phyloP scores from a whole-genome alignment of 129 eudicot genomes.

The Flaveria sonorensis region DNA sequence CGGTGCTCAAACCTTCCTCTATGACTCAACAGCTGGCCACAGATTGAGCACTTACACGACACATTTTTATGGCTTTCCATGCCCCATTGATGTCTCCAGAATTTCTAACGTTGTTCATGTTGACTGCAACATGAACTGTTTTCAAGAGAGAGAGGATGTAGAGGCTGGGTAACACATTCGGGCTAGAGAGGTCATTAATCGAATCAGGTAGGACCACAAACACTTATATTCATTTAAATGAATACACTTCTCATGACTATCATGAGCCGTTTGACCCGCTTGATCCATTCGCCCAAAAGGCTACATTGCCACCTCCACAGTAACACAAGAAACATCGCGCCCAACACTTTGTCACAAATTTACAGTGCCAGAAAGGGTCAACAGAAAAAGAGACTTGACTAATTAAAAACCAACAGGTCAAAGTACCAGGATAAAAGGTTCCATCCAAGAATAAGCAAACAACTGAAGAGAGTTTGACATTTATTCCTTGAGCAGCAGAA shows the following conservation, averaged over 20 bases:
- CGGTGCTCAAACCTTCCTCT: too few relatives aligned
- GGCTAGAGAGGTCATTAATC: too few relatives aligned
- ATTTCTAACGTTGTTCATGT: too few relatives aligned
- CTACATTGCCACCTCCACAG: not conserved
- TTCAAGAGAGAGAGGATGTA: too few relatives aligned
- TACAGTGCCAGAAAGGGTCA: not conserved
- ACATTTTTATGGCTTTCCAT: too few relatives aligned
- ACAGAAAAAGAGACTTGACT: not conserved
- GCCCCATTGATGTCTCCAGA: too few relatives aligned
- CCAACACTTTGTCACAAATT: not conserved
- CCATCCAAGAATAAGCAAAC: slow-evolving; percentile 9
- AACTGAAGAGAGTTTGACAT: not conserved
- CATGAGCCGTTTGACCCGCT: not conserved
- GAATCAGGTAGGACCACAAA: too few relatives aligned
- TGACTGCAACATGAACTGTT: too few relatives aligned
- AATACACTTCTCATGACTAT: not conserved
- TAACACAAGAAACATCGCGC: not conserved
- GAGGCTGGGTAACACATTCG: too few relatives aligned
- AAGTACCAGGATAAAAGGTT: not conserved
- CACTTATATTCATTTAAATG: too few relatives aligned
- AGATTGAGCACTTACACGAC: too few relatives aligned
- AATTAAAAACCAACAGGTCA: not conserved
- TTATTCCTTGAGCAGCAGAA: slow-evolving; percentile 64
- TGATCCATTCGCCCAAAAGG: not conserved
- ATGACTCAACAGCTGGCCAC: too few relatives aligned